These are phyloP conservation scores for Apiospora arundinis DNA, from an alignment of 2,329 filamentous ascomycete species.

Conservation along the genomic window DNA sequence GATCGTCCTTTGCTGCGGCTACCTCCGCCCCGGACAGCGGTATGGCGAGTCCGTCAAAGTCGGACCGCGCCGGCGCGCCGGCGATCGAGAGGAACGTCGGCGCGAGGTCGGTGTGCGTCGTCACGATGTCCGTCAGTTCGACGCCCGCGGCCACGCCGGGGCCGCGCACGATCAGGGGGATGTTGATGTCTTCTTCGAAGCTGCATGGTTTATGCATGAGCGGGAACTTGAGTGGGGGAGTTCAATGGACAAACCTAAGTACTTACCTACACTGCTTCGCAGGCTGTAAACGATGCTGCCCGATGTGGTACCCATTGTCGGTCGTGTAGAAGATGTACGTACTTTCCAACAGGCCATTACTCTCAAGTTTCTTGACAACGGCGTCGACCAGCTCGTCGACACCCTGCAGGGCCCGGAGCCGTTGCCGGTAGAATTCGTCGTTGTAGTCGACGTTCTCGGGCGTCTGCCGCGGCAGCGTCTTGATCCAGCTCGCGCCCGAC, in stretches of 20 bases:
- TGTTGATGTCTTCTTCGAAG: conserved; percentile 64
- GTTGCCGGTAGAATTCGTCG: conserved; percentile 57
- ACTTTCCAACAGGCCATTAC: conserved; percentile 64
- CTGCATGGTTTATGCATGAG: conserved; percentile 48
- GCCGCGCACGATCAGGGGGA: conserved; percentile 66
- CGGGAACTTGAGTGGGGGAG: too few species aligned
- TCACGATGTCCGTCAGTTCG: conserved; percentile 51
- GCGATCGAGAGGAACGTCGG: conserved; percentile 57
- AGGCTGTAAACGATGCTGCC: conserved; percentile 62
- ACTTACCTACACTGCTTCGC: conserved; percentile 56
- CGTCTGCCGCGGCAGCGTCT: conserved; percentile 50
- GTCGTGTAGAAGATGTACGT: conserved; percentile 64
- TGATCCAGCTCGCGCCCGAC: conserved; percentile 50
- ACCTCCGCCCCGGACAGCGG: conserved; percentile 41
- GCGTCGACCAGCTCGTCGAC: conserved; percentile 60
- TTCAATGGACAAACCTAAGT: too few species aligned
- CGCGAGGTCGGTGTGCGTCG: conserved; percentile 61
- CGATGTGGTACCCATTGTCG: conserved; percentile 66
- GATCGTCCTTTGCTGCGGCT: not conserved
- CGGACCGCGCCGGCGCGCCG: conserved; percentile 43
- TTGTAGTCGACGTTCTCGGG: conserved; percentile 54
- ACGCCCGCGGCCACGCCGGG: conserved; percentile 56
- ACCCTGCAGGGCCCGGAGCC: conserved; percentile 56
- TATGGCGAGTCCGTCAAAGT: conserved; percentile 60
- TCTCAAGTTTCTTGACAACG: conserved; percentile 49